phyloP scores from a whole-genome alignment of 805 yeast species.

The Scheffersomyces ergatensis region DNA sequence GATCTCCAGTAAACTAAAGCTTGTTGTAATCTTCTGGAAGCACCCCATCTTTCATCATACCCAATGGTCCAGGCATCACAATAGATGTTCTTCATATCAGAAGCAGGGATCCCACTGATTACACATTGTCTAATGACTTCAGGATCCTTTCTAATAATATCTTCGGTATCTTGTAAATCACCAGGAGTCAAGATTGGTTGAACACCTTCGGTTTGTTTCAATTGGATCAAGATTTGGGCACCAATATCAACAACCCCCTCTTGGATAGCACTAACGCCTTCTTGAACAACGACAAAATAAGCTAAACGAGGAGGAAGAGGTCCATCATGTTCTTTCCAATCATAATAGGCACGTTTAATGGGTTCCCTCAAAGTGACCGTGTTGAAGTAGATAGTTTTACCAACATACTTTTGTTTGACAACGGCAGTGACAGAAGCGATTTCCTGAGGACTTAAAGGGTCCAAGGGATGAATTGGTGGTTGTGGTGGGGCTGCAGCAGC shows the following conservation, averaged over 20 bases:
- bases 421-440: conserved; percentile 55
- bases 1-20: conserved; percentile 77
- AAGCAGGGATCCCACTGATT: conserved; percentile 63
- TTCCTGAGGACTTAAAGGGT: conserved; percentile 66
- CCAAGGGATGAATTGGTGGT: conserved; percentile 63
- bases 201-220: conserved; percentile 53
- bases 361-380: conserved; percentile 74
- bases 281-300: conserved; percentile 59
- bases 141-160: conserved; percentile 66
- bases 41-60: conserved; percentile 77
- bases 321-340: conserved; percentile 62
- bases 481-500: conserved; percentile 54
- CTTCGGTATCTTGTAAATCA: conserved; percentile 64
- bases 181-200: conserved; percentile 75
- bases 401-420: conserved; percentile 47
- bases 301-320: conserved; percentile 69
- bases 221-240: conserved; percentile 43
- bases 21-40: conserved; percentile 71
- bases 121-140: conserved; percentile 70
- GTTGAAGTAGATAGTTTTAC: conserved; percentile 54
- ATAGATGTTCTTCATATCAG: conserved; percentile 58
- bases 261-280: conserved; percentile 59
- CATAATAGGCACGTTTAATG: conserved; percentile 56
- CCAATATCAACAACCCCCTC: conserved; percentile 69
- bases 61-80: conserved; percentile 74